These are phyloP conservation scores for Botrytis deweyae DNA, from an alignment of 2,329 filamentous ascomycete species.

Conservation along the genomic window DNA sequence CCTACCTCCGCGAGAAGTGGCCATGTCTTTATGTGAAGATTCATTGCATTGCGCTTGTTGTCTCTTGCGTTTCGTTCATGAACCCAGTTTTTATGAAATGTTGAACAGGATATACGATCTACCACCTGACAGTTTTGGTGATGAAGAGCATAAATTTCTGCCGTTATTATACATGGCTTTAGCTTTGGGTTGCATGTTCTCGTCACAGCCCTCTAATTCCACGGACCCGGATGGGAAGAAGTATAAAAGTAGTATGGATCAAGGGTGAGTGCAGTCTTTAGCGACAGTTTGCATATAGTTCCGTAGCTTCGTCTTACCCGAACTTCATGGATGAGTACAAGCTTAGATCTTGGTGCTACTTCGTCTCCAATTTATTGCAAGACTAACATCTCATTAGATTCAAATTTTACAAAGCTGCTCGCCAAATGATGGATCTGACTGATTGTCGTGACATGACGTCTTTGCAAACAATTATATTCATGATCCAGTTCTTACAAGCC, in stretches of 20 bases:
- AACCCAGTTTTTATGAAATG: conserved; percentile 75
- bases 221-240: conserved; percentile 46
- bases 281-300: not conserved
- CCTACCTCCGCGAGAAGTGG: conserved; percentile 64
- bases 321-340: not conserved
- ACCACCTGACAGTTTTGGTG: conserved; percentile 59
- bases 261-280: conserved; percentile 49
- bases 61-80: conserved; percentile 70
- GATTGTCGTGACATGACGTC: conserved; percentile 73
- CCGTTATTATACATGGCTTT: conserved; percentile 69
- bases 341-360: not conserved
- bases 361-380: not conserved
- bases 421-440: conserved; percentile 63
- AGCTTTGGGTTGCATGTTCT: conserved; percentile 72
- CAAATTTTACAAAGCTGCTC: conserved; percentile 71
- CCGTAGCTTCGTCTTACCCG: not conserved
- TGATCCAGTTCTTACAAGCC: conserved; percentile 78
- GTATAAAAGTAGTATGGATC: conserved; percentile 53
- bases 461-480: conserved; percentile 73
- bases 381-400: conserved; percentile 49
- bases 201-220: conserved; percentile 53
- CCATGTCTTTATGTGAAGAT: conserved; percentile 54
- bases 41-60: conserved; percentile 58
- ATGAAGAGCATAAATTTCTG: conserved; percentile 67
- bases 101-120: conserved; percentile 77